Conservation (phyloP, 2,329 filamentous ascomycete species). For the Rhynchosporium secalis region DNA sequence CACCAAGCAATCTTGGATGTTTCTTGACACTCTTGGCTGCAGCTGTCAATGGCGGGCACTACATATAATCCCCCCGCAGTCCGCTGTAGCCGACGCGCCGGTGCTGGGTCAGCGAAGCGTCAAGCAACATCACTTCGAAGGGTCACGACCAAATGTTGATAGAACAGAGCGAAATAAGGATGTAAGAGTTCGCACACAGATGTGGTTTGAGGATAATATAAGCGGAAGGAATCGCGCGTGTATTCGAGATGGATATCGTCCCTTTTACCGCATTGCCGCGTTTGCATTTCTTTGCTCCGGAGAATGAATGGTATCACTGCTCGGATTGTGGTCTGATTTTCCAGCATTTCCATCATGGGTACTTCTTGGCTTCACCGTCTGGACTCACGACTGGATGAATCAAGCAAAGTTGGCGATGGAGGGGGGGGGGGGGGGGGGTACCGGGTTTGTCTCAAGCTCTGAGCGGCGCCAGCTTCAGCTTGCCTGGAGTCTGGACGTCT, state of each 20-base stretch:
- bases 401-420: not conserved
- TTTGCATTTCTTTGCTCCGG: slow-evolving; percentile 6
- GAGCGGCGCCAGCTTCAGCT: not conserved
- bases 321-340: slow-evolving; percentile 12
- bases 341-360: slow-evolving; percentile 8
- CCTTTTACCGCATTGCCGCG: slow-evolving; percentile 1
- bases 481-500: not conserved
- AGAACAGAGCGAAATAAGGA: not conserved
- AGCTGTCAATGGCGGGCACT: slow-evolving; percentile 9
- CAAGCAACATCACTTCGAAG: slow-evolving; percentile 7
- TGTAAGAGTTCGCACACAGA: not conserved
- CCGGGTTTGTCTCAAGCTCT: not conserved
- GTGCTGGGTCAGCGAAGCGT: not conserved
- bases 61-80: not conserved
- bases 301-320: not conserved
- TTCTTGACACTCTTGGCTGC: slow-evolving; percentile 13
- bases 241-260: not conserved
- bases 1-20: slow-evolving; percentile 14
- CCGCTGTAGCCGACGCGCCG: not conserved
- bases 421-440: not conserved
- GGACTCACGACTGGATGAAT: not conserved
- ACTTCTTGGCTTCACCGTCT: slow-evolving; percentile 4
- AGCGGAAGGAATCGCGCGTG: not conserved
- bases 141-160: not conserved
- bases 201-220: not conserved